Base-by-base conservation (phyloP, 768 basidiomycete genomes). In the Antrodiella citrinella region DNA sequence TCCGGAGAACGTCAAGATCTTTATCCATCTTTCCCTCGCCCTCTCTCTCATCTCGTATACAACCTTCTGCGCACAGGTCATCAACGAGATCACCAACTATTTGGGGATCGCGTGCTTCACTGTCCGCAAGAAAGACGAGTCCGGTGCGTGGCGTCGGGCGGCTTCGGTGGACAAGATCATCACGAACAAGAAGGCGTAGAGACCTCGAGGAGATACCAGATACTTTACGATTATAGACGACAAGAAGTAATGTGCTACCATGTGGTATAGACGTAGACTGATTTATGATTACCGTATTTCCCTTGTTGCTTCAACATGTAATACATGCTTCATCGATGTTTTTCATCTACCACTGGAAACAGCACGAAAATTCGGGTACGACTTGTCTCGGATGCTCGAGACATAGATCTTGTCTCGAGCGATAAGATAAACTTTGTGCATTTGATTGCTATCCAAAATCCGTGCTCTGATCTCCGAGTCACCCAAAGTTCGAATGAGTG, bases 51-150 rank as follows among this genome's bases (percentile, higher is more conserved):
- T 82, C 59, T 75, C 77, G 39, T 95, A 91, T 59, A 80, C 74
- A 21, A 76, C 85, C 41, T 94, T 94, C 66, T 86, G 84, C 58
- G 74, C 78, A 23, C 70, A 85, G n/a, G 91, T 94, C 49, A 91
- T 94, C 58, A 68, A 66, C 52, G 86, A 93, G 56, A 91, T 97
- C 67, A 95, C 91, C 50, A 80, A 92, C 52, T 86, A 85, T 67
- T 76, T 95, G 54, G 95, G 95, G 11, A 91, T 96, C 58, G 95
- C 91, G 1, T 97, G 92, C 70, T 92, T 96, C 62, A 91, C 88
- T 13, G 92, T 96, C 42, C 74, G 83, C 49, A 93, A 89, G 71
- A 88, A 81, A 75, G 90, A 91, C 56, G 69, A 69, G 30, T 65
- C 75, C 43, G 86, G 86, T 10, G 69, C 74, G 15, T 89, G 86